phyloP scores from a whole-genome alignment of 1,284 basidiomycete species.

The Ustilago xerochloae region DNA sequence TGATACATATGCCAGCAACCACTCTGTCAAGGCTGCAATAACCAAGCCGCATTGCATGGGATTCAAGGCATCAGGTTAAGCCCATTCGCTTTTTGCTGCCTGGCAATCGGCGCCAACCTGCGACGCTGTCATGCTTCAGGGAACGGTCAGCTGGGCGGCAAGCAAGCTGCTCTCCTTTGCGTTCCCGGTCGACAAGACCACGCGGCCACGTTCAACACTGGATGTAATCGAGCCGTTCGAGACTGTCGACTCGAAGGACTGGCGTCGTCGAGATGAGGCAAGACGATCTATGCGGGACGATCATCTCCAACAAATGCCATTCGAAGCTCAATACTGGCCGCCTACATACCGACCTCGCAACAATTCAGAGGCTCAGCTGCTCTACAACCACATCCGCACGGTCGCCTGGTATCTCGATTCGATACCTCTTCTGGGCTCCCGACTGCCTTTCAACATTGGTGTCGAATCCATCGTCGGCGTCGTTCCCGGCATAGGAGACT shows the following conservation, averaged over 20 bases:
- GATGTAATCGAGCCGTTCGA: slow-evolving; percentile 1
- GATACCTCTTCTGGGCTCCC: slow-evolving; percentile 41
- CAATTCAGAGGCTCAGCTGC: slow-evolving; percentile 59
- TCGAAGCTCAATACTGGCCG: slow-evolving; percentile 22
- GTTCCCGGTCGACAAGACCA: slow-evolving; percentile 12
- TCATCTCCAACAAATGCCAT: background rate
- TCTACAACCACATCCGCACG: slow-evolving; percentile 65
- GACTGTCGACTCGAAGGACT: background rate
- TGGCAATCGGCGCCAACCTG: background rate
- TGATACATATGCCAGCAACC: background rate
- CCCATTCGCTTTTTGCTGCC: background rate
- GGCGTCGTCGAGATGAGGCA: slow-evolving; percentile 5
- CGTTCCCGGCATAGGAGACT: slow-evolving; percentile 64
- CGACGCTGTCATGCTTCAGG: slow-evolving; percentile 12
- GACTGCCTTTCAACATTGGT: slow-evolving; percentile 53
- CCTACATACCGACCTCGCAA: slow-evolving; percentile 15
- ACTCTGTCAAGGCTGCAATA: background rate
- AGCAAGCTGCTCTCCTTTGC: slow-evolving; percentile 15
- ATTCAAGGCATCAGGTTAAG: background rate
- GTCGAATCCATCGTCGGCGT: slow-evolving; percentile 55
- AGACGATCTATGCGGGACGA: background rate
- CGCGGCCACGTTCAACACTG: slow-evolving; percentile 25
- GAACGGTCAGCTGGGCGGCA: slow-evolving; percentile 16
- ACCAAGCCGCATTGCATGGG: background rate
- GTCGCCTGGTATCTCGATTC: slow-evolving; percentile 58